Conservation (phyloP, 2,329 filamentous ascomycete genomes). For the Penicillium sp. region DNA sequence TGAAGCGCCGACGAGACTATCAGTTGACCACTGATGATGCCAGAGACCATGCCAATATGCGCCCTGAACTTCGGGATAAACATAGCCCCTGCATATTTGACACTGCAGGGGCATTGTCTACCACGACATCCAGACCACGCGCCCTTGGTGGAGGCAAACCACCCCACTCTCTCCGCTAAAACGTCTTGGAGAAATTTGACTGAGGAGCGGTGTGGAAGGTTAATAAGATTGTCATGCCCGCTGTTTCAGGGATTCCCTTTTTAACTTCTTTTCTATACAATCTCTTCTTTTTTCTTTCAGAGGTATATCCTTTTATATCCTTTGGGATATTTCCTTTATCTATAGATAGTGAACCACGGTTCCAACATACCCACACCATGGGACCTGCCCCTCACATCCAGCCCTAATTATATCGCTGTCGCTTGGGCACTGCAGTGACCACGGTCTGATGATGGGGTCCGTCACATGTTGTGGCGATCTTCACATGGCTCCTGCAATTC, state of each 20-base stretch:
- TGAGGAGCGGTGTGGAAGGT: slow-evolving; percentile 15
- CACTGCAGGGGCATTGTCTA: slow-evolving; percentile 11
- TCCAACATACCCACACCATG: slow-evolving; percentile 3
- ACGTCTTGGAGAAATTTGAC: background rate
- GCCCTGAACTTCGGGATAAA: background rate
- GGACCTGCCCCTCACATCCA: slow-evolving; percentile 12
- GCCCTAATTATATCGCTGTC: slow-evolving; percentile 12
- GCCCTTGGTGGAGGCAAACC: background rate
- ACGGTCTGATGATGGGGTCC: slow-evolving; percentile 17
- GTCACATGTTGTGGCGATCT: slow-evolving; percentile 29
- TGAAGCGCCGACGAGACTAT: background rate
- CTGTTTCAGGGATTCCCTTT: background rate
- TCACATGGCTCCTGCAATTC: slow-evolving; percentile 11
- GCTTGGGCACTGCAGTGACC: background rate
- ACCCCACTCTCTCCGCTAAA: slow-evolving; percentile 3
- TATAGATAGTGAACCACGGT: background rate
- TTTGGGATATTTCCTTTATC: background rate
- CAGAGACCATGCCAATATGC: slow-evolving; percentile 1
- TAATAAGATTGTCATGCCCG: background rate
- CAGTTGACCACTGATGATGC: background rate
- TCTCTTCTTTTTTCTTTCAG: background rate
- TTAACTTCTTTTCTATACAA: slow-evolving; percentile 2
- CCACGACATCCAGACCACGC: slow-evolving; percentile 8
- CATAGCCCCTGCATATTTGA: slow-evolving; percentile 14
- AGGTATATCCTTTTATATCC: background rate